These are phyloP conservation scores for Leptographium procerum DNA, from an alignment of 2,329 filamentous ascomycete genomes.

Conservation along the genomic window DNA sequence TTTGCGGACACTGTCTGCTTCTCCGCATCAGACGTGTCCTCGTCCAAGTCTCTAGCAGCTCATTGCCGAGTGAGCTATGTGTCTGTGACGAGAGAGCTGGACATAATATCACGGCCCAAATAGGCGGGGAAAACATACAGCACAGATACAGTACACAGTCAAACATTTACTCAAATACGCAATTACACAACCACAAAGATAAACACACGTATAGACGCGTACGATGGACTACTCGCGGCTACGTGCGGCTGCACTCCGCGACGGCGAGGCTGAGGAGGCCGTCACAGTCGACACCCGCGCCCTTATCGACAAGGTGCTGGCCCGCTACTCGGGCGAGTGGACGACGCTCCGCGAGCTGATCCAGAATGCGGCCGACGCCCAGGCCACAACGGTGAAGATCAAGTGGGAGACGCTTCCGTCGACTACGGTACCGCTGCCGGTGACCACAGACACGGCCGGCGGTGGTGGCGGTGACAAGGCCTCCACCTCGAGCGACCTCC, in stretches of 20 bases:
- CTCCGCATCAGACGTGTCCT: background rate
- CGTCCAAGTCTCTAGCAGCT: background rate
- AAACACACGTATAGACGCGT: background rate
- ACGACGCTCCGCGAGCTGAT: slow-evolving; percentile 82
- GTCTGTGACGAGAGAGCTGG: no score
- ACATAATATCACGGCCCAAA: no score
- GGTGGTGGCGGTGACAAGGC: background rate
- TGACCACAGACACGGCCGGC: slow-evolving; percentile 21
- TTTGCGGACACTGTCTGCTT: no score
- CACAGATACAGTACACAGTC: background rate
- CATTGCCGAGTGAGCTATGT: background rate
- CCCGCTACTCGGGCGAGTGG: slow-evolving; percentile 94
- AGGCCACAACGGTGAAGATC: slow-evolving; percentile 78
- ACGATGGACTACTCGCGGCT: slow-evolving; percentile 63
- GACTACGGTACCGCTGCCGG: slow-evolving; percentile 58
- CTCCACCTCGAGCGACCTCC: slow-evolving; percentile 43
- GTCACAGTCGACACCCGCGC: slow-evolving; percentile 96
- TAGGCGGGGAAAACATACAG: no score
- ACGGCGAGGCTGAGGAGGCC: slow-evolving; percentile 85
- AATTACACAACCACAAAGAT: background rate
- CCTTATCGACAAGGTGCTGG: slow-evolving; percentile 93
- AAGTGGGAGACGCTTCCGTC: slow-evolving; percentile 89
- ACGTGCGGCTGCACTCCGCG: slow-evolving; percentile 74
- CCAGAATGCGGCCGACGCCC: slow-evolving; percentile 96
- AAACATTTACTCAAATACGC: background rate